phyloP scores from a whole-genome alignment of 2,329 filamentous ascomycete genomes.

The Elsinoe perseae region DNA sequence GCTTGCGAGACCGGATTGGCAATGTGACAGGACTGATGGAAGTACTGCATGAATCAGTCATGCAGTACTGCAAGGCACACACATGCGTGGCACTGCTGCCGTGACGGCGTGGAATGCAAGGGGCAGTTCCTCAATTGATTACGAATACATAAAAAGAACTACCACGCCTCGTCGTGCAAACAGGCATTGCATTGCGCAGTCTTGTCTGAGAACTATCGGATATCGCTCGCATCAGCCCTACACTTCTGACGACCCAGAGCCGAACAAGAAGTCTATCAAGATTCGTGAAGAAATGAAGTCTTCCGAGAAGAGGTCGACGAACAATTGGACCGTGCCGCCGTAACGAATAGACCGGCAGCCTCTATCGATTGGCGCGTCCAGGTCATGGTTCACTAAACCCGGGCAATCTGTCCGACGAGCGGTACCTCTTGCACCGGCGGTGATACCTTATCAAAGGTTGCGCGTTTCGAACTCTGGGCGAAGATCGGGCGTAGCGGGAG shows the following conservation, averaged over 20 bases:
- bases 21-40: too few relatives aligned
- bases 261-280: not conserved
- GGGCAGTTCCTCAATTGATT: not conserved
- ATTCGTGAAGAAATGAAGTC: constrained; percentile 1
- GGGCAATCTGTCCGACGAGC: constrained; percentile 9
- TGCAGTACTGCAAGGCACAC: too few relatives aligned
- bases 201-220: not conserved
- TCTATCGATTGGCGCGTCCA: not conserved
- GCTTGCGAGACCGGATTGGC: not conserved
- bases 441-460: constrained; percentile 10
- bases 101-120: not conserved
- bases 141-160: not conserved
- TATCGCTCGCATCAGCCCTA: not conserved
- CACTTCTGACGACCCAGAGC: not conserved
- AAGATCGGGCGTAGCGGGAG: not conserved
- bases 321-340: constrained; percentile 9
- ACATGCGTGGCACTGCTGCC: not conserved
- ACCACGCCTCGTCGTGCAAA: not conserved
- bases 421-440: constrained; percentile 6
- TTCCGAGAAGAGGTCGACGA: not conserved
- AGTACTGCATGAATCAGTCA: not conserved
- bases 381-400: constrained; percentile 5
- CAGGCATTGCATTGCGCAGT: not conserved
- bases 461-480: not conserved
- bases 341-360: not conserved